Conservation (phyloP, 1,284 basidiomycete species). For the Uromyces viciae-fabae region DNA sequence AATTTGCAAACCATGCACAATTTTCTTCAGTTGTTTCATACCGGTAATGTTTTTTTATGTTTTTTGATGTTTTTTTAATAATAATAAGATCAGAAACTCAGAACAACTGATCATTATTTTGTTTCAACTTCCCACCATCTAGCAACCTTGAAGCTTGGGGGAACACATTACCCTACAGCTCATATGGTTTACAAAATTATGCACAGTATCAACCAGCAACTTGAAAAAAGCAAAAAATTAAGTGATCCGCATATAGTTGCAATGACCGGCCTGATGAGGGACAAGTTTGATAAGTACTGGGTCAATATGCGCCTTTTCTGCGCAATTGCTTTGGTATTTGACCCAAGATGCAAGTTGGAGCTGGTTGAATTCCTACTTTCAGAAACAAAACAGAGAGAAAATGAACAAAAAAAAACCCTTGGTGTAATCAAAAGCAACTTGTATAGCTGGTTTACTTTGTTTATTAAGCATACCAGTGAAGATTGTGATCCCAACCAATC, state of each 20-base stretch:
- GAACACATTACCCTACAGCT: not conserved
- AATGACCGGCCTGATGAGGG: not conserved
- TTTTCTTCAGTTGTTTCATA: not conserved
- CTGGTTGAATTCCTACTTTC: not conserved
- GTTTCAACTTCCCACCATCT: not conserved
- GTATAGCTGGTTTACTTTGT: not conserved
- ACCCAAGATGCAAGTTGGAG: not conserved
- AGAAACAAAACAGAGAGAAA: not conserved
- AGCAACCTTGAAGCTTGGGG: not conserved
- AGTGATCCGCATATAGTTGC: not conserved
- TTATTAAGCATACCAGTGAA: not conserved
- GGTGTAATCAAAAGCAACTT: not conserved
- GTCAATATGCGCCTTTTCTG: not conserved
- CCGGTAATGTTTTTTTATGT: not conserved
- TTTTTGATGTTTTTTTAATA: not conserved
- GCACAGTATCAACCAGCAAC: not conserved
- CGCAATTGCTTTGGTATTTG: not conserved
- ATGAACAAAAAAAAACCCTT: not conserved
- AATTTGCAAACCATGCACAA: not conserved
- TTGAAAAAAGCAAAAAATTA: not conserved
- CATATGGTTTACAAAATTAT: not conserved
- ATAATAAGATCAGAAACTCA: not conserved
- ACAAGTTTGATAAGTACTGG: slow-evolving; percentile 1
- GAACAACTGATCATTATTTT: slow-evolving; percentile 13
- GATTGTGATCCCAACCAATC: not conserved